phyloP scores from a whole-genome alignment of 2,329 filamentous ascomycete genomes.

The Esteya vermicola region DNA sequence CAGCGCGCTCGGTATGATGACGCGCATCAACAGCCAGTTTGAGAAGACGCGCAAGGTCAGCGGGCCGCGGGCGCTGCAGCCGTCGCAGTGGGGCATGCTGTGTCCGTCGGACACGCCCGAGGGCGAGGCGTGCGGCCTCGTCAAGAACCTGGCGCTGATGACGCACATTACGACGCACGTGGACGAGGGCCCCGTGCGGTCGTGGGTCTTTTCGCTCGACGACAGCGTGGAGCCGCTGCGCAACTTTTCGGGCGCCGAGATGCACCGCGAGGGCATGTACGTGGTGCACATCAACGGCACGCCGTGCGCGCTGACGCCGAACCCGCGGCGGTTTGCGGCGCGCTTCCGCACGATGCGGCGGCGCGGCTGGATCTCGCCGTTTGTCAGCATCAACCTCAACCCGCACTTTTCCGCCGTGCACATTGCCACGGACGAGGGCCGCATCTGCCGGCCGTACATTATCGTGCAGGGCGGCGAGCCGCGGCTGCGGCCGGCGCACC shows the following conservation, averaged over 20 bases:
- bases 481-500: conserved; percentile 63
- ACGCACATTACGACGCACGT: conserved; percentile 97
- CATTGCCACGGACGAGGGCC: conserved; percentile 91
- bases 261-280: conserved; percentile 73
- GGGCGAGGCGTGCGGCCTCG: conserved; percentile 93
- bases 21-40: conserved; percentile 93
- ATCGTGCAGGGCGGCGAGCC: conserved; percentile 81
- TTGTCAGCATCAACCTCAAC: conserved; percentile 94
- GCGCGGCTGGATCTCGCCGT: conserved; percentile 85
- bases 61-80: conserved; percentile 87
- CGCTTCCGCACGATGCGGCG: conserved; percentile 77
- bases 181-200: conserved; percentile 78
- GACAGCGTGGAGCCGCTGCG: conserved; percentile 68
- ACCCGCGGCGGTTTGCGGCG: conserved; percentile 74
- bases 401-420: conserved; percentile 84
- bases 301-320: conserved; percentile 72
- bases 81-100: conserved; percentile 96
- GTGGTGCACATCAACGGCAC: conserved; percentile 94
- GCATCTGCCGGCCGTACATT: conserved; percentile 91
- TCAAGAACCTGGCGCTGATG: conserved; percentile 97
- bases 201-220: conserved; percentile 75
- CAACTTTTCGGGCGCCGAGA: conserved; percentile 60
- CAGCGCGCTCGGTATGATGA: conserved; percentile 98
- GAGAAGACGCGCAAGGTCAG: conserved; percentile 97
- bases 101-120: conserved; percentile 96